Evolutionary conservation across 208 protist species (phyloP).

Genomic region (Leishmania tarentolae): DNA sequence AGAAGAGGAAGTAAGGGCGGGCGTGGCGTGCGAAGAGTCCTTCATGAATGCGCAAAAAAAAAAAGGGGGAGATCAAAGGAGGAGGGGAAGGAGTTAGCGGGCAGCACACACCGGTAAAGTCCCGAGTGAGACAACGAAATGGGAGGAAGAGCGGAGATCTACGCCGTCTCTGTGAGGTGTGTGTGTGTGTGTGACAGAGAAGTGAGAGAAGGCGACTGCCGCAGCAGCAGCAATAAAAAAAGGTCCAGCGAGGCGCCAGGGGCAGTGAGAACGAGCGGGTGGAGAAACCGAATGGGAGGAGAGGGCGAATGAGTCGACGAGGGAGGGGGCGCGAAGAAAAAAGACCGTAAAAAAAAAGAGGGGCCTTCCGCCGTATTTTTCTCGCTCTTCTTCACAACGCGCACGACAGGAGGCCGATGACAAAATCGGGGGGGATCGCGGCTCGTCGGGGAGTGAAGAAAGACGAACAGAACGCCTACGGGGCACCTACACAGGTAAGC

Average conservation of each 20-base stretch:
- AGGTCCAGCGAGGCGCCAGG: no score
- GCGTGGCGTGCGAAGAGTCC: neutral
- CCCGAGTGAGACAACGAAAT: neutral
- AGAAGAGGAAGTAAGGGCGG: neutral
- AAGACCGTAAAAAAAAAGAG: neutral
- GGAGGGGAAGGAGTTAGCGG: neutral
- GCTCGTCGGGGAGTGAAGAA: neutral
- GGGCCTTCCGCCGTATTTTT: neutral
- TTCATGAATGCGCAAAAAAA: conserved; percentile 11
- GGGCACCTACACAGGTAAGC: neutral
- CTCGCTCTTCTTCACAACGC: neutral
- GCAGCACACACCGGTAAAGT: neutral
- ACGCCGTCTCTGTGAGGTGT: neutral
- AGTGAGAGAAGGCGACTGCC: neutral
- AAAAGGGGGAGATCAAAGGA: neutral
- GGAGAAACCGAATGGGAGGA: neutral
- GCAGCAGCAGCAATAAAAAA: neutral
- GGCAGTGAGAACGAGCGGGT: neutral
- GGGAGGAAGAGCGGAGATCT: neutral
- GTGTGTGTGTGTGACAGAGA: neutral
- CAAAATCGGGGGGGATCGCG: neutral
- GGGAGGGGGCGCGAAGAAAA: neutral
- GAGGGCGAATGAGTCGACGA: neutral
- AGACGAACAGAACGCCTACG: neutral
- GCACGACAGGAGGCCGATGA: neutral